Conservation (phyloP, 352 stramenopile genomes). For the Pythium biforme region DNA sequence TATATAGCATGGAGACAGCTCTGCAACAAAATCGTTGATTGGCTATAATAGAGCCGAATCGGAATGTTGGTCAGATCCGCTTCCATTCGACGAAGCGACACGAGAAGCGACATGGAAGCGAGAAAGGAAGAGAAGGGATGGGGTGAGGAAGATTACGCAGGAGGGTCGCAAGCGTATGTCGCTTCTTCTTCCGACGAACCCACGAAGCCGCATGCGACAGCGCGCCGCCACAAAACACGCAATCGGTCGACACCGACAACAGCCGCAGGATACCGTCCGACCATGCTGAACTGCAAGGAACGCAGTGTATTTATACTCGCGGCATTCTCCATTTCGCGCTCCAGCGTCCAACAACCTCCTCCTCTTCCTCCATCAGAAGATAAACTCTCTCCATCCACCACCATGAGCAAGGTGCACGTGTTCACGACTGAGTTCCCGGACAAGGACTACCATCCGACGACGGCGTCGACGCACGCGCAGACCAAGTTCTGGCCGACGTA, state of each 20-base stretch:
- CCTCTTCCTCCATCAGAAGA: background rate
- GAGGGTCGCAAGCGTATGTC: background rate
- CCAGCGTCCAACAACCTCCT: background rate
- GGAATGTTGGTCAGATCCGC: background rate
- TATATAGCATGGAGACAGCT: background rate
- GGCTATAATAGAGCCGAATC: background rate
- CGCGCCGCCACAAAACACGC: background rate
- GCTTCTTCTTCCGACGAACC: constrained; percentile 5
- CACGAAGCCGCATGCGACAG: constrained; percentile 14
- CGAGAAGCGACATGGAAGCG: constrained; percentile 10
- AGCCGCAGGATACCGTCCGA: background rate
- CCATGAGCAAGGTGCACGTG: constrained; percentile 26
- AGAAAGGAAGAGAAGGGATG: constrained; percentile 3
- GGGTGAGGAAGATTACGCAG: background rate
- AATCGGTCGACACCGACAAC: background rate
- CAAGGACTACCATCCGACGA: constrained; percentile 66
- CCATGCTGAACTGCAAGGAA: background rate
- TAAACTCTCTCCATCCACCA: background rate
- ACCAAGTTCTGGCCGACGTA: constrained; percentile 71
- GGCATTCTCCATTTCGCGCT: constrained; percentile 6
- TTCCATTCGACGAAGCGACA: constrained; percentile 5
- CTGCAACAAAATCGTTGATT: background rate
- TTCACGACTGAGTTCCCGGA: constrained; percentile 78
- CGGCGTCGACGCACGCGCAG: constrained; percentile 50
- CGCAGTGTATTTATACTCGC: background rate